Conservation (phyloP, 768 basidiomycete genomes). For the Trametopsis cervina region DNA sequence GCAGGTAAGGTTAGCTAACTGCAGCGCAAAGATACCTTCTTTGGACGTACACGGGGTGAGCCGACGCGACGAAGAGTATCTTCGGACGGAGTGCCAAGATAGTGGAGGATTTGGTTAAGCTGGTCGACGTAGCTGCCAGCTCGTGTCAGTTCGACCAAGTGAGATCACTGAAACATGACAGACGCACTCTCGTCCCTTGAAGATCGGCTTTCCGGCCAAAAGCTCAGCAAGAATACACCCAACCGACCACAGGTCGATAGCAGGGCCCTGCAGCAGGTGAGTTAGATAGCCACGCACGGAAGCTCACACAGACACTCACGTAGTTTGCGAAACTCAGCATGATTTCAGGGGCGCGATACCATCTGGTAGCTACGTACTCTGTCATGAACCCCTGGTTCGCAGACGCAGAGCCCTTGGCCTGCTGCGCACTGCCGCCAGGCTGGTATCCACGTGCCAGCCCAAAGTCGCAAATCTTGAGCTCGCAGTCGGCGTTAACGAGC, state of each 20-base stretch:
- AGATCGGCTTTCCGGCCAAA: slow-evolving; percentile 89
- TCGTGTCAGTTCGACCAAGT: neutral
- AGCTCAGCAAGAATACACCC: slow-evolving; percentile 94
- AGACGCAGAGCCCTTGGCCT: slow-evolving; percentile 37
- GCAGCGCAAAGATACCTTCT: neutral
- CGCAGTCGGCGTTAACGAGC: slow-evolving; percentile 97
- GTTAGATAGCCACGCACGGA: too few species aligned
- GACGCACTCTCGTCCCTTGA: slow-evolving; percentile 92
- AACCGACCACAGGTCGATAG: slow-evolving; percentile 95
- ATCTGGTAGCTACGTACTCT: slow-evolving; percentile 97
- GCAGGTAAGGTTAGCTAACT: slow-evolving; percentile 2
- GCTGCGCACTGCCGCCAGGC: slow-evolving; percentile 70
- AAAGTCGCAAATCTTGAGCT: slow-evolving; percentile 98
- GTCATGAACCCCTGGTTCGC: slow-evolving; percentile 97
- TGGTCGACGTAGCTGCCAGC: slow-evolving; percentile 87
- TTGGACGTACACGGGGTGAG: slow-evolving; percentile 69
- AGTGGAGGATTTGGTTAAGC: slow-evolving; percentile 95
- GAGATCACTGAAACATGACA: neutral
- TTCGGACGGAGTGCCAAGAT: slow-evolving; percentile 96
- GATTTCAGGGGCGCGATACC: slow-evolving; percentile 99
- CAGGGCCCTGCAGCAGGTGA: slow-evolving; percentile 53
- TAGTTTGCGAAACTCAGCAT: slow-evolving; percentile 97
- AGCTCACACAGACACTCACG: slow-evolving; percentile 44
- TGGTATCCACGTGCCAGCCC: slow-evolving; percentile 93
- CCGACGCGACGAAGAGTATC: slow-evolving; percentile 95